Evolutionary conservation across 495 filamentous ascomycete species (phyloP).

Genomic region (Chaetomium cochliodes): DNA sequence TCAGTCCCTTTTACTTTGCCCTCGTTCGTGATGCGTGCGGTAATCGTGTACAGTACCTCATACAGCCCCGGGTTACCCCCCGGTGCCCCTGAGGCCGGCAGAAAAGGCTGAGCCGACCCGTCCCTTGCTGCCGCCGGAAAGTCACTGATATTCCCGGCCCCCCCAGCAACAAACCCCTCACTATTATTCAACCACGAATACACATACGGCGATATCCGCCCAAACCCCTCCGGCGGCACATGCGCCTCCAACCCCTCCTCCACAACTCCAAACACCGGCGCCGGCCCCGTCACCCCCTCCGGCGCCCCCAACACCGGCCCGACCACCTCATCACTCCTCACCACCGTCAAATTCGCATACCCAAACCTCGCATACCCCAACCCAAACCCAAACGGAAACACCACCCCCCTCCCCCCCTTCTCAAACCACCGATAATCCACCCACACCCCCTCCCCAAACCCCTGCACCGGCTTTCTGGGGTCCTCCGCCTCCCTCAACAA

Average conservation of each 20-base stretch:
- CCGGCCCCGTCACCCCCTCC: constrained; percentile 4
- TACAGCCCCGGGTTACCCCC: constrained; percentile 6
- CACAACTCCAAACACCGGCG: background rate
- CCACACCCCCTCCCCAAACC: background rate
- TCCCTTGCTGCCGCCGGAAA: background rate
- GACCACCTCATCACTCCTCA: background rate
- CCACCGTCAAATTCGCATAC: background rate
- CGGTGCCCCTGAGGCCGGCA: background rate
- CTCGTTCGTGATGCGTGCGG: background rate
- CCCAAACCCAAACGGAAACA: constrained; percentile 12
- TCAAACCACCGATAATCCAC: constrained; percentile 9
- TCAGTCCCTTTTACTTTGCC: background rate
- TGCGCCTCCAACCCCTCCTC: background rate
- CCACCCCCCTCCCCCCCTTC: background rate
- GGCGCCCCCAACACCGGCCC: background rate
- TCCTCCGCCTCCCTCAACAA: background rate
- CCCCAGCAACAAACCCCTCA: constrained; percentile 6
- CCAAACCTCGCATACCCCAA: background rate
- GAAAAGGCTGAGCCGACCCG: constrained; percentile 7
- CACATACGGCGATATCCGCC: constrained; percentile 7
- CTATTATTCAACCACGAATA: constrained; percentile 8
- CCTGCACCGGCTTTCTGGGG: background rate
- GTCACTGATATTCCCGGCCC: background rate
- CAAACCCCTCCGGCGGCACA: constrained; percentile 3
- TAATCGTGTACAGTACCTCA: constrained; percentile 7